Conservation (phyloP, 202 grass and related monocot species). For the Schoenoplectus triqueter region DNA sequence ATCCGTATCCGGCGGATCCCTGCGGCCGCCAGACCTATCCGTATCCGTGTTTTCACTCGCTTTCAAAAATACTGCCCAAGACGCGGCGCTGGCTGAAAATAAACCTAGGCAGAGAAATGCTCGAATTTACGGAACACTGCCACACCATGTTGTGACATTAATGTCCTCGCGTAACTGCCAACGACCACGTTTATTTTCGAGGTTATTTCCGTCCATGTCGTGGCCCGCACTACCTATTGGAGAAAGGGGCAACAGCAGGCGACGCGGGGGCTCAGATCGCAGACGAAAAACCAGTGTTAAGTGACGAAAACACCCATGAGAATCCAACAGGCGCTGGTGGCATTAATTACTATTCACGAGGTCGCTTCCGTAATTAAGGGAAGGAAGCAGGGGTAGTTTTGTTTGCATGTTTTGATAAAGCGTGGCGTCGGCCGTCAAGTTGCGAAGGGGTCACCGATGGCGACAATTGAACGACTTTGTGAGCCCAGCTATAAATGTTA, state of each 20-base stretch:
- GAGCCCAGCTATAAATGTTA: neutral
- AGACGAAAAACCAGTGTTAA: neutral
- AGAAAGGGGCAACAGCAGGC: neutral
- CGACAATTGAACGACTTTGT: neutral
- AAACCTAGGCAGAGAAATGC: neutral
- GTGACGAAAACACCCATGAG: neutral
- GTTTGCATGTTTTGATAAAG: neutral
- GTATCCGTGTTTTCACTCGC: neutral
- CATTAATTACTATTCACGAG: neutral
- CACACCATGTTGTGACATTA: neutral
- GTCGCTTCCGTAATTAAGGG: slow-evolving; percentile 14
- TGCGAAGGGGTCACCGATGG: neutral
- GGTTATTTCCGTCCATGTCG: neutral
- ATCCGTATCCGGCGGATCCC: slow-evolving; percentile 6
- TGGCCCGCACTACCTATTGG: neutral
- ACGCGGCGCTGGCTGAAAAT: neutral
- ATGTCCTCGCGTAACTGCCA: slow-evolving; percentile 3
- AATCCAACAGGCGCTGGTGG: neutral
- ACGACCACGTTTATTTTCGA: neutral
- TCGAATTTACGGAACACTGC: neutral
- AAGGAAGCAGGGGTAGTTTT: neutral
- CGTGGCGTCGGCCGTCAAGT: neutral
- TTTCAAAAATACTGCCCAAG: neutral
- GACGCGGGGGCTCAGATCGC: neutral
- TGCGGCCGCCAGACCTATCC: neutral